Evolutionary conservation across 192 early-diverging fungal genomes (phyloP).

Genomic region (Lunasporangiospora selenospora): DNA sequence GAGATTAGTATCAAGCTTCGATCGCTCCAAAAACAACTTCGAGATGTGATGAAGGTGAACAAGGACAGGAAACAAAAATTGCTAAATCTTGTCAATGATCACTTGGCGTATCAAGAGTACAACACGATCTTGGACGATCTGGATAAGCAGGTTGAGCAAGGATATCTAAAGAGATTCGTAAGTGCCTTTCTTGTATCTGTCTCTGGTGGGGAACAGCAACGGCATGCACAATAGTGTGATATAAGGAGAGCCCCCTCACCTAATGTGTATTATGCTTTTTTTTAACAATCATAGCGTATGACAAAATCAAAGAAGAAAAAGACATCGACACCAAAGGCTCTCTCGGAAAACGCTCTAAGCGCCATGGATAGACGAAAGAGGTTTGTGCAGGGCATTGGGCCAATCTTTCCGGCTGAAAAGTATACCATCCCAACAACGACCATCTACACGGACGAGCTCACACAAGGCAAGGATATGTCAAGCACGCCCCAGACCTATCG

Average conservation of each 20-base stretch:
- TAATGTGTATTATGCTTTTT: not conserved
- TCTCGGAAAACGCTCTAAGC: slow-evolving; percentile 74
- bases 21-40: slow-evolving; percentile 71
- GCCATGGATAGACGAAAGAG: slow-evolving; percentile 71
- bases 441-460: slow-evolving; percentile 47
- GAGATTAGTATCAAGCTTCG: slow-evolving; percentile 77
- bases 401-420: slow-evolving; percentile 51
- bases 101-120: slow-evolving; percentile 89
- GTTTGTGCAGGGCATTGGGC: slow-evolving; percentile 73
- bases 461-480: slow-evolving; percentile 11
- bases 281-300: slow-evolving; percentile 45
- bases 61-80: slow-evolving; percentile 68
- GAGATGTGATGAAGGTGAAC: slow-evolving; percentile 74
- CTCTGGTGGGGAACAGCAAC: too few species aligned
- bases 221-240: too few species aligned
- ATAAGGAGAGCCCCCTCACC: too few species aligned
- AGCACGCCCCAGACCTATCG: slow-evolving; percentile 31
- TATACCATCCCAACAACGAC: slow-evolving; percentile 49
- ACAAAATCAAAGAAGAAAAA: slow-evolving; percentile 79
- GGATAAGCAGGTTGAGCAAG: slow-evolving; percentile 89
- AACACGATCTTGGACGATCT: slow-evolving; percentile 84
- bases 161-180: slow-evolving; percentile 88
- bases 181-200: slow-evolving; percentile 23
- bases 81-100: slow-evolving; percentile 69
- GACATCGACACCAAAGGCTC: slow-evolving; percentile 53